These are phyloP conservation scores for Solanum hybrid DNA, from an alignment of 305 asterid genomes.

Conservation along the genomic window DNA sequence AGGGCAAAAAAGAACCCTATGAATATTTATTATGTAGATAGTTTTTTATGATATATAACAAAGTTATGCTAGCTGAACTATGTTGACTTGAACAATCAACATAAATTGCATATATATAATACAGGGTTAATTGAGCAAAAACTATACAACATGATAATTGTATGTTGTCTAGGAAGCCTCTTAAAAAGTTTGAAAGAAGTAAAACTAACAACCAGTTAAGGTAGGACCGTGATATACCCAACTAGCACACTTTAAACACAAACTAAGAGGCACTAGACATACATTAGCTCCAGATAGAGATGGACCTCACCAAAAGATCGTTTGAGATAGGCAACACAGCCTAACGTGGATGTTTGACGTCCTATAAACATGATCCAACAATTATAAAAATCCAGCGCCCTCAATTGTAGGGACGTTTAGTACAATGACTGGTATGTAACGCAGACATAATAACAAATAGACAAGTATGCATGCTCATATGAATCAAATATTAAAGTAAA, in stretches of 20 bases:
- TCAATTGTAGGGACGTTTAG: not conserved
- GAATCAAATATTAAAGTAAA: not conserved
- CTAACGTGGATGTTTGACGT: not conserved
- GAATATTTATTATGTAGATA: not conserved
- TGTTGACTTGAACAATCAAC: not conserved
- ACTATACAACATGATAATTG: not conserved
- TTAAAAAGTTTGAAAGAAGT: not conserved
- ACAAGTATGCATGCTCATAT: not conserved
- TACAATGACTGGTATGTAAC: not conserved
- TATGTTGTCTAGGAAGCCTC: not conserved
- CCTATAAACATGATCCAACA: not conserved
- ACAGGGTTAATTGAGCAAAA: not conserved
- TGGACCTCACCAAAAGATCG: not conserved
- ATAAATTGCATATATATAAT: not conserved
- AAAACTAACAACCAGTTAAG: not conserved
- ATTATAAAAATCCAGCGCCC: not conserved
- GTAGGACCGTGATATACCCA: not conserved
- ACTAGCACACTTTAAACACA: not conserved
- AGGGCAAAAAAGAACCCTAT: not conserved
- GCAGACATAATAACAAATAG: not conserved
- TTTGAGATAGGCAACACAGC: not conserved
- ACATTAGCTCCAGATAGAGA: not conserved
- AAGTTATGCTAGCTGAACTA: not conserved
- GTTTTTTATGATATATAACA: not conserved
- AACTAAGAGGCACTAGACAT: not conserved